phyloP scores from a whole-genome alignment of 2,329 filamentous ascomycete species.

The Apiospora kogelbergensis region DNA sequence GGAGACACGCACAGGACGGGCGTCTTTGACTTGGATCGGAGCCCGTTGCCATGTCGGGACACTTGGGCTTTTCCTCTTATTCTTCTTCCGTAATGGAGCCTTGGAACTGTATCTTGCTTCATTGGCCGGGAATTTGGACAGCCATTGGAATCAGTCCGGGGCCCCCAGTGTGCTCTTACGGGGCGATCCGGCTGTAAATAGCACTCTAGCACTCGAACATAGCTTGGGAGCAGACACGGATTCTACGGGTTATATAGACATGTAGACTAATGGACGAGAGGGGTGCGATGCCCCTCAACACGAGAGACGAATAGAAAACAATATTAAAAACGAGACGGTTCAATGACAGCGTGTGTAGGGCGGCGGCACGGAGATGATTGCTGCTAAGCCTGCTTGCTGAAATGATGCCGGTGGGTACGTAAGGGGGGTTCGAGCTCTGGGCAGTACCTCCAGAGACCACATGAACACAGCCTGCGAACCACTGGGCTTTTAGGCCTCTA shows the following conservation, averaged over 20 bases:
- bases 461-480: neutral
- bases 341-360: neutral
- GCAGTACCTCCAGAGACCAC: too few species aligned
- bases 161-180: neutral
- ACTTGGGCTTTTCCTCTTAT: neutral
- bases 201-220: too few species aligned
- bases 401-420: too few species aligned
- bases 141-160: neutral
- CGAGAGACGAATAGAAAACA: neutral
- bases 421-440: too few species aligned
- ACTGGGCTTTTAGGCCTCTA: neutral
- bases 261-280: slow-evolving; percentile 4
- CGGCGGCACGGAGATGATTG: too few species aligned
- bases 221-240: neutral
- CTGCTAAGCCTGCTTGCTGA: neutral
- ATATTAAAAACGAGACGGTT: neutral
- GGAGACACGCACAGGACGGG: neutral
- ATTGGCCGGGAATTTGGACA: slow-evolving; percentile 1
- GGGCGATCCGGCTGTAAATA: neutral
- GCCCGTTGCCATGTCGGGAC: neutral
- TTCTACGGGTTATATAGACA: slow-evolving; percentile 5
- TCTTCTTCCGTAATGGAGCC: neutral
- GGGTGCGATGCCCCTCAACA: neutral
- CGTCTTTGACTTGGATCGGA: neutral
- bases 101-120: neutral